Evolutionary conservation across 768 basidiomycete genomes (phyloP), one percentile per base, ranked within the genome.

Genomic region (Lactarius indigo): DNA sequence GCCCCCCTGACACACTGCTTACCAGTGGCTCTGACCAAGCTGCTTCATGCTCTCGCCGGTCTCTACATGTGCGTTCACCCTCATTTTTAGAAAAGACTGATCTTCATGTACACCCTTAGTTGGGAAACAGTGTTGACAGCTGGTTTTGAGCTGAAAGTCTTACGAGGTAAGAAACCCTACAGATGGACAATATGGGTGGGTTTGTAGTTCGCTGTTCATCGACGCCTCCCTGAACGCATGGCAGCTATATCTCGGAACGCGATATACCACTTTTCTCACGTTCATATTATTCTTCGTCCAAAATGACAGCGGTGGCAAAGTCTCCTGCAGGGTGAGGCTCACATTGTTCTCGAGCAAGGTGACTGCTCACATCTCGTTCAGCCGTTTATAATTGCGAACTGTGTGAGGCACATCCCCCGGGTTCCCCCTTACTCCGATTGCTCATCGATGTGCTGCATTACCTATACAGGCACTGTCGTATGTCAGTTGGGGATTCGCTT

Each of bases 131-230:
- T 55, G 9, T 55, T 55, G 9, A 30, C 54, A 4, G 54, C 54
- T 20, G 28, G 54, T 13, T 55, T 55, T 28, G 54, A 55, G 26
- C 31, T 55, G 28, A n/a, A 55, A 4, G 54, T 55, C 13, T 20
- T 55, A 18, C 26, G 61, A 63, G 57, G 65, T 3, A 66, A 59
- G 30, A 57, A 59, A 12, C 65, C 65, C 3, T 58, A 33, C 37
- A 55, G 13, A 17, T 55, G 54, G 54, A 55, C 54, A 3, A 55
- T 55, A 30, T 47, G 44, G 44, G 44, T 47, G 9, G 10, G 44
- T n/a, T 47, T 8, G 7, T 47, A 10, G 8, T 47, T 20, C 44
- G 44, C 3, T 5, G 10, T 35, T n/a, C 2, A 4, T 47, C 3
- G 44, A 47, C 9, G n/a, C 44, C 20, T 3, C 20, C 44, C 3